Evolutionary conservation across 371 early-diverging fungal genomes (phyloP).

Genomic region (Rhizopus sp.): DNA sequence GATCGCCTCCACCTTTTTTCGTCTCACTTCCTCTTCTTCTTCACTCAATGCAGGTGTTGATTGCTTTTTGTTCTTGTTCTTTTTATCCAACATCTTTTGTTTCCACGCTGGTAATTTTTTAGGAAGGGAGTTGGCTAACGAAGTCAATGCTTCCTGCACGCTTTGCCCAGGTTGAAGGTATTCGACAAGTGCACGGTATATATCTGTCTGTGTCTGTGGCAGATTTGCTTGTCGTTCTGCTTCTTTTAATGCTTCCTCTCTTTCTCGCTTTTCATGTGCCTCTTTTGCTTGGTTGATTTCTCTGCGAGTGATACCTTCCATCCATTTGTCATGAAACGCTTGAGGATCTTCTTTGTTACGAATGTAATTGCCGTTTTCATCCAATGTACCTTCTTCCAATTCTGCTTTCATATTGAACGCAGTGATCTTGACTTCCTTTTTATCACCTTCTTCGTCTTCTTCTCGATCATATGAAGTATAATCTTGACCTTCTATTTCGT

Average conservation of each 20-base stretch:
- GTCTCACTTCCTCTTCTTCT: conserved; percentile 48
- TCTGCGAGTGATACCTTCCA: conserved; percentile 72
- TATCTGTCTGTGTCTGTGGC: conserved; percentile 50
- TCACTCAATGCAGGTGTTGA: conserved; percentile 22
- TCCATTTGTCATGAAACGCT: conserved; percentile 87
- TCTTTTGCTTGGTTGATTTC: conserved; percentile 77
- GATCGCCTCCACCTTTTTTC: conserved; percentile 60
- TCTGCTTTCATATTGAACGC: conserved; percentile 91
- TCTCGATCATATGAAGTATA: conserved; percentile 41
- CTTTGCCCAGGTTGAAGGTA: conserved; percentile 74
- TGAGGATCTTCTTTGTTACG: conserved; percentile 80
- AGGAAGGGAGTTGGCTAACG: conserved; percentile 56
- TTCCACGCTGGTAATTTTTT: conserved; percentile 58
- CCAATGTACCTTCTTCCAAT: conserved; percentile 86
- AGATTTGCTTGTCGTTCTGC: conserved; percentile 48
- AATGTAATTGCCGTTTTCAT: conserved; percentile 82
- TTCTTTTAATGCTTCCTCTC: conserved; percentile 51
- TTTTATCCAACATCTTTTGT: conserved; percentile 60
- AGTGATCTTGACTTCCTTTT: conserved; percentile 64
- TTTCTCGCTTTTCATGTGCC: conserved; percentile 67
- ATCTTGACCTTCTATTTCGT: conserved; percentile 61
- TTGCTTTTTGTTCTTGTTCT: conserved; percentile 53
- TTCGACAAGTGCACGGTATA: conserved; percentile 64
- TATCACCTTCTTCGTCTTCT: conserved; percentile 49
- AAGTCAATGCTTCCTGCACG: conserved; percentile 66